Evolutionary conservation across 2,329 filamentous ascomycete species (phyloP).

Genomic region (Trichoderma asperellum): DNA sequence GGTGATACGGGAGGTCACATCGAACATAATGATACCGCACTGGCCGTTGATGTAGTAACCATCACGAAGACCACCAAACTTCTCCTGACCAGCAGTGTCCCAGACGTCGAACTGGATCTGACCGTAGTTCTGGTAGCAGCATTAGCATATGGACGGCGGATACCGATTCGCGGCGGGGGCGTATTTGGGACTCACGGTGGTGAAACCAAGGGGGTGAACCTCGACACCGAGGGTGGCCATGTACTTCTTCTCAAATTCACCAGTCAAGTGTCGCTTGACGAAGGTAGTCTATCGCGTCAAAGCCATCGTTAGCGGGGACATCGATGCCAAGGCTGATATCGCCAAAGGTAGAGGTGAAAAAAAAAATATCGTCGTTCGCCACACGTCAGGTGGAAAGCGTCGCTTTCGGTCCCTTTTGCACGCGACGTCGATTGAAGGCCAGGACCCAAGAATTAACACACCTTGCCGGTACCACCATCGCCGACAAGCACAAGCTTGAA

Average conservation of each 20-base stretch:
- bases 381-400: conserved; percentile 20
- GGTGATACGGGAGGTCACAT: conserved; percentile 98
- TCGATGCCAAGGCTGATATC: conserved; percentile 10
- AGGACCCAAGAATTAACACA: conserved; percentile 45
- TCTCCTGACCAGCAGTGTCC: conserved; percentile 99
- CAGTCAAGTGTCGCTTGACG: conserved; percentile 99
- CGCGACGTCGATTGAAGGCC: conserved; percentile 11
- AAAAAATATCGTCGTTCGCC: conserved; percentile 29
- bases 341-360: conserved; percentile 8
- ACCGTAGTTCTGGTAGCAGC: conserved; percentile 75
- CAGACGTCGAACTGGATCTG: conserved; percentile 98
- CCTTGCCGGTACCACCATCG: conserved; percentile 99
- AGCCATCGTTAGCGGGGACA: conserved; percentile 10
- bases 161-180: conserved; percentile 25
- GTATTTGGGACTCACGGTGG: conserved; percentile 72
- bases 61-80: conserved; percentile 98
- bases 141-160: conserved; percentile 35
- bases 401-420: conserved; percentile 43
- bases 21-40: conserved; percentile 99
- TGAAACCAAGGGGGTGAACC: conserved; percentile 97
- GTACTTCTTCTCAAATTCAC: conserved; percentile 99
- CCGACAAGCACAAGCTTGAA: conserved; percentile 99
- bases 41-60: conserved; percentile 99
- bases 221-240: conserved; percentile 99
- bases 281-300: conserved; percentile 80